Conservation (phyloP, 2,329 filamentous ascomycete genomes). For the Aspergillus sergii region DNA sequence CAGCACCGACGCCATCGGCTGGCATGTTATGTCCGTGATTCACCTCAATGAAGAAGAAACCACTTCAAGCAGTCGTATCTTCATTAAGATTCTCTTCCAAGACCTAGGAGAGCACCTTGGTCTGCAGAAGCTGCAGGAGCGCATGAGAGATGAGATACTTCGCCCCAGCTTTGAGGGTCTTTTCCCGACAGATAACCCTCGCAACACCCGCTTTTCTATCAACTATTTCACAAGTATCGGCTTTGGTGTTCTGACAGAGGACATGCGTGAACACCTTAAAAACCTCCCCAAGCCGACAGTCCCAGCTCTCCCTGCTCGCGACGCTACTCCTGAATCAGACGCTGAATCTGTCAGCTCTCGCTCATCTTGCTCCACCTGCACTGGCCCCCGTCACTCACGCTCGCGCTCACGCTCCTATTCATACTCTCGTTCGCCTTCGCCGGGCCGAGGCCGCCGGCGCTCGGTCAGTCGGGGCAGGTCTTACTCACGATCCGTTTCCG, state of each 20-base stretch:
- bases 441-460: conserved; percentile 29
- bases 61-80: conserved; percentile 93
- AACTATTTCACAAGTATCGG: conserved; percentile 99
- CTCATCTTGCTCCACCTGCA: conserved; percentile 38
- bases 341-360: conserved; percentile 61
- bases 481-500: conserved; percentile 35
- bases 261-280: conserved; percentile 88
- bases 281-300: conserved; percentile 84
- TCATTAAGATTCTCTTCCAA: conserved; percentile 97
- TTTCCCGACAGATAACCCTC: conserved; percentile 85
- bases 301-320: conserved; percentile 64
- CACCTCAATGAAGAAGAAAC: conserved; percentile 97
- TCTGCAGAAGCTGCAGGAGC: conserved; percentile 74
- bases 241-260: conserved; percentile 91
- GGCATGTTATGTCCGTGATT: conserved; percentile 83
- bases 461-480: conserved; percentile 30
- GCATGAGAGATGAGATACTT: conserved; percentile 76
- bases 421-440: conserved; percentile 40
- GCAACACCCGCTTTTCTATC: conserved; percentile 94
- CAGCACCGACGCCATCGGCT: conserved; percentile 83
- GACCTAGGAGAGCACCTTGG: conserved; percentile 86
- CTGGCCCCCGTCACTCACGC: conserved; percentile 36
- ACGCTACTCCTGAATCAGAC: conserved; percentile 66
- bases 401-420: conserved; percentile 48
- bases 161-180: conserved; percentile 79